Percentiles rank a stretch among this genome's conserved stretches.
Conservation (phyloP, 495 filamentous ascomycete genomes). For the Annulohypoxylon moriforme region DNA sequence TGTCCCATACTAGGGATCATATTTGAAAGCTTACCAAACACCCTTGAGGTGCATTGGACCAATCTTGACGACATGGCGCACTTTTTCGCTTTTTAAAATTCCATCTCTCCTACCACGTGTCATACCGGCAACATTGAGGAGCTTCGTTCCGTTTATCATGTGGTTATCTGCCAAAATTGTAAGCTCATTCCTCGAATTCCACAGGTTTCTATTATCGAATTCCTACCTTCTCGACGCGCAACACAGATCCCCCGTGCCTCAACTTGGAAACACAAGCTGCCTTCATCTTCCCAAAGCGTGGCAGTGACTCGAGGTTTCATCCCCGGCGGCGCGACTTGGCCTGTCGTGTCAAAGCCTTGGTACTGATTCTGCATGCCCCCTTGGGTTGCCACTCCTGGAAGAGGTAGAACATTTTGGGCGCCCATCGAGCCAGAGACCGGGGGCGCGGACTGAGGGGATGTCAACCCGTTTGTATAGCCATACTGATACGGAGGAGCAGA, state of each 20-base stretch:
- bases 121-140: constrained; percentile 98
- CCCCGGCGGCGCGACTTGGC: constrained; percentile 93
- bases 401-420: constrained; percentile 70
- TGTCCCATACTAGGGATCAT: constrained; percentile 1
- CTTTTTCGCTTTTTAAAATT: constrained; percentile 97
- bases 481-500: constrained; percentile 76
- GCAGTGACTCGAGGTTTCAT: constrained; percentile 99
- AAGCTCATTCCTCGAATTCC: constrained; percentile 22
- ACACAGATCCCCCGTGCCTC: constrained; percentile 97
- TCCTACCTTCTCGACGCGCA: constrained; percentile 89
- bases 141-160: constrained; percentile 99
- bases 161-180: constrained; percentile 80
- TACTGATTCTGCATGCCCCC: constrained; percentile 62
- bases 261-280: constrained; percentile 97
- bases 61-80: constrained; percentile 97
- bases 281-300: constrained; percentile 98
- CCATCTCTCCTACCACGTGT: constrained; percentile 94
- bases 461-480: constrained; percentile 76
- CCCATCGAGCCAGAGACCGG: constrained; percentile 77
- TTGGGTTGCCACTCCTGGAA: constrained; percentile 69
- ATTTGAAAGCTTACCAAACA: constrained; percentile 80
- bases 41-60: constrained; percentile 99
- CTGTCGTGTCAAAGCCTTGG: constrained; percentile 84
- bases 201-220: constrained; percentile 32
- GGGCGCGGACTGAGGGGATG: constrained; percentile 75